A percentile compares a stretch with the other conserved stretches of the same genome.
phyloP scores from a whole-genome alignment of 768 basidiomycete genomes.

The Lepiota brunneoincarnata region DNA sequence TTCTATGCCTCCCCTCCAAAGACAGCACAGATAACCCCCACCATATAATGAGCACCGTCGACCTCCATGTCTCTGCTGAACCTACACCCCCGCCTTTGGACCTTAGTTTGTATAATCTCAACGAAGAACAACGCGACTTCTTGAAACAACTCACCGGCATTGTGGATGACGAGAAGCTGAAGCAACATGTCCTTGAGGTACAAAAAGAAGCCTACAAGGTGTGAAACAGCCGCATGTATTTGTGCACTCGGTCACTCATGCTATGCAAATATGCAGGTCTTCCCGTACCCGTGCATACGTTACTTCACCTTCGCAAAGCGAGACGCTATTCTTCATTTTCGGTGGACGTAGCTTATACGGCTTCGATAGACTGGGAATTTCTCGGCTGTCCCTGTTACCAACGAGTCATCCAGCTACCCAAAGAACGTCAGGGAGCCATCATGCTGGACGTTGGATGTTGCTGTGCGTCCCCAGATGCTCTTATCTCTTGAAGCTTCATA shows the following conservation, averaged over 20 bases:
- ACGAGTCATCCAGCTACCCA: slow-evolving; percentile 24
- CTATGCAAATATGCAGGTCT: slow-evolving; percentile 21
- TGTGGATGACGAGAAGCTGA: slow-evolving; percentile 32
- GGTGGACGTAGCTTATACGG: neutral
- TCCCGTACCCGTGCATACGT: slow-evolving; percentile 33
- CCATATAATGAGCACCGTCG: neutral
- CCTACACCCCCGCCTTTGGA: slow-evolving; percentile 15
- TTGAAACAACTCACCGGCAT: slow-evolving; percentile 33
- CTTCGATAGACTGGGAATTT: slow-evolving; percentile 25
- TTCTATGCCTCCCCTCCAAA: no score
- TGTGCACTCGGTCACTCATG: neutral
- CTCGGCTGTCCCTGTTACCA: slow-evolving; percentile 29
- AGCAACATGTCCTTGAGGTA: slow-evolving; percentile 32
- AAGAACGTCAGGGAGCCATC: slow-evolving; percentile 26
- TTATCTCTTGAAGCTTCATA: neutral
- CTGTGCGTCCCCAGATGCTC: slow-evolving; percentile 27
- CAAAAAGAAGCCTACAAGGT: slow-evolving; percentile 33
- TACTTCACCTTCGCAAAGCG: slow-evolving; percentile 32
- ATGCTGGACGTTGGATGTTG: slow-evolving; percentile 42
- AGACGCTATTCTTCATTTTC: neutral
- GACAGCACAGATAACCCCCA: no score
- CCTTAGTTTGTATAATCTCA: slow-evolving; percentile 23
- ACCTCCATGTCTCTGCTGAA: neutral
- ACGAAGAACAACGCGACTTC: slow-evolving; percentile 29
- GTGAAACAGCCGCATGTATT: neutral